Evolutionary conservation across 2,329 filamentous ascomycete genomes (phyloP).

Genomic region (Plectosphaerella plurivora): DNA sequence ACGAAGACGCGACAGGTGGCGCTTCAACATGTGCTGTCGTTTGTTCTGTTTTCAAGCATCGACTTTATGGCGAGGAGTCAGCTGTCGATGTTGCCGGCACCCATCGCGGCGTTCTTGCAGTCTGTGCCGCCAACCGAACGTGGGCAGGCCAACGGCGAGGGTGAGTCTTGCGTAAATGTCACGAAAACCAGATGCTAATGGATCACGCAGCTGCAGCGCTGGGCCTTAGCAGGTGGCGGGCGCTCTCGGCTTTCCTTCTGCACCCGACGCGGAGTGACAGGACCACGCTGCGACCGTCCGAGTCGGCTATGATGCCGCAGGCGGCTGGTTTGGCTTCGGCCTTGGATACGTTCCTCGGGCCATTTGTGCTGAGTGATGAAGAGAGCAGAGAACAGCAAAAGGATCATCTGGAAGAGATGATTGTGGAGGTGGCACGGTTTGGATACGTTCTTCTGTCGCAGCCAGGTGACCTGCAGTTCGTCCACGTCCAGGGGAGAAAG

Average conservation of each 20-base stretch:
- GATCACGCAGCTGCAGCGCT: slow-evolving; percentile 16
- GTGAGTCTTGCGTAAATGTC: slow-evolving; percentile 17
- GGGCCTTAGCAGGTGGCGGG: slow-evolving; percentile 36
- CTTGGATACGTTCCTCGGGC: slow-evolving; percentile 26
- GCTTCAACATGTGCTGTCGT: slow-evolving; percentile 32
- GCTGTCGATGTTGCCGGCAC: slow-evolving; percentile 30
- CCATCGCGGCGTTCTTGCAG: slow-evolving; percentile 23
- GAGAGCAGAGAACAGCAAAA: slow-evolving; percentile 24
- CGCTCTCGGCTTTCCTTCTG: slow-evolving; percentile 36
- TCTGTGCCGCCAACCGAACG: slow-evolving; percentile 21
- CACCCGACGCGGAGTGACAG: slow-evolving; percentile 30
- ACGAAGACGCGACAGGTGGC: slow-evolving; percentile 23
- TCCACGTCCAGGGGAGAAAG: slow-evolving; percentile 11
- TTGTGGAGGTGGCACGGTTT: slow-evolving; percentile 32
- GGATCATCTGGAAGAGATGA: slow-evolving; percentile 31
- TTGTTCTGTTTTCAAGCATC: slow-evolving; percentile 28
- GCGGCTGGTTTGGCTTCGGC: slow-evolving; percentile 24
- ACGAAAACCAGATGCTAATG: neutral
- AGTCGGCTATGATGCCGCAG: slow-evolving; percentile 22
- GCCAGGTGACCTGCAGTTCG: slow-evolving; percentile 31
- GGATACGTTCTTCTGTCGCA: slow-evolving; percentile 39
- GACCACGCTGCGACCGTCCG: slow-evolving; percentile 24
- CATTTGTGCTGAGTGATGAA: slow-evolving; percentile 23
- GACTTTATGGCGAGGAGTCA: slow-evolving; percentile 18
- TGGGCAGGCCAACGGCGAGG: slow-evolving; percentile 17